A percentile compares a stretch with the other conserved stretches of the same genome.
These are phyloP conservation scores for Tardiomyces blankii DNA, from an alignment of 1,139 yeast species.

Conservation along the genomic window DNA sequence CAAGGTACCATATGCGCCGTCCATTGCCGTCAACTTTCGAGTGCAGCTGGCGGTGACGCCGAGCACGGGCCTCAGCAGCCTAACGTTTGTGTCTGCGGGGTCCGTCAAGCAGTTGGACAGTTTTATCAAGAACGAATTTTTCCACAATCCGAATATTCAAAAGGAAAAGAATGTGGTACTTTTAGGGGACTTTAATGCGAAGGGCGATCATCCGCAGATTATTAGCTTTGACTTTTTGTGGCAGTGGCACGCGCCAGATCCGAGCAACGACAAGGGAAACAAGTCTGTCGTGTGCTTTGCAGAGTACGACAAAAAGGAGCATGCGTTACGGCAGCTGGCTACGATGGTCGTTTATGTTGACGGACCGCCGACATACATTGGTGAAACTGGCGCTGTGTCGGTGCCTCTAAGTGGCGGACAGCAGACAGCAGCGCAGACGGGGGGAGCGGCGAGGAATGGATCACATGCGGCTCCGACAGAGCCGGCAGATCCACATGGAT, in stretches of 20 bases:
- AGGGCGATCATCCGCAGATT: constrained; percentile 6
- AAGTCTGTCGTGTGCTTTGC: constrained; percentile 24
- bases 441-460: background rate
- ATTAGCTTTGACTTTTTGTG: constrained; percentile 21
- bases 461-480: background rate
- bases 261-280: constrained; percentile 11
- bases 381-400: background rate
- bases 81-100: constrained; percentile 26
- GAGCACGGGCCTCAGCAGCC: constrained; percentile 12
- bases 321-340: constrained; percentile 23
- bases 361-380: background rate
- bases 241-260: constrained; percentile 18
- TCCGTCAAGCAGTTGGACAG: constrained; percentile 21
- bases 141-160: constrained; percentile 31
- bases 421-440: no score
- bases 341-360: background rate
- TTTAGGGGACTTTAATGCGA: constrained; percentile 23
- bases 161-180: constrained; percentile 28
- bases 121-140: constrained; percentile 26
- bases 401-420: no score
- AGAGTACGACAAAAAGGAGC: constrained; percentile 29
- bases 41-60: constrained; percentile 3
- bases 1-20: constrained; percentile 1
- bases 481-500: background rate
- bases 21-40: background rate